Evolutionary conservation across 2,329 filamentous ascomycete genomes (phyloP), one percentile per base, ranked within the genome.

Genomic region (Verticillium klebahnii): DNA sequence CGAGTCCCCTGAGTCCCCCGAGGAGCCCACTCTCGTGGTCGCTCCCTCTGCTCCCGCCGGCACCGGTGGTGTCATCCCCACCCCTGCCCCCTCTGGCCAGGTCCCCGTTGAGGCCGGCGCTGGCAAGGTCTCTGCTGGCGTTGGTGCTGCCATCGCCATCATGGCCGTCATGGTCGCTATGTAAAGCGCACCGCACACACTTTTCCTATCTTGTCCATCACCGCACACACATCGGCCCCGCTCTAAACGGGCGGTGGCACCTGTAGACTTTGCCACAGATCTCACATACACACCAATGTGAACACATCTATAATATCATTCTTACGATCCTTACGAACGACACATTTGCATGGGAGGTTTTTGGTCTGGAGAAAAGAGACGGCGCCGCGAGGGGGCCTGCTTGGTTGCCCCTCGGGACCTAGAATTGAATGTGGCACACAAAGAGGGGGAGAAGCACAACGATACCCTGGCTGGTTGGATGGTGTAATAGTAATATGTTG

Each of bases 241-340:
- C 50, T 52, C 50, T 59, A 57, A 63, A 57, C 57, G 59, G 23
- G 62, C 40, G 40, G 40, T 50, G 19, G 40, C 40, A 50, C 40
- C 40, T 50, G 40, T 50, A 50, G 40, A 50, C 40, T 50, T 50
- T 50, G 40, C 19, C 40, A 50, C 40, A 54, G 64, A 58, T 61
- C 65, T 61, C 62, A 63, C 60, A 60, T 57, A 59, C 62, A 68
- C 64, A 67, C 68, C 65, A 64, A 67, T 69, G 67, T 65, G 62
- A 60, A 64, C 52, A 65, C 61, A 65, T 64, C 62, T 68, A 61
- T 62, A 65, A 69, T 82, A 75, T 73, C 73, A 77, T 84, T 83
- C 80, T 82, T 79, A 84, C 82, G 81, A 83, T 85, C 82, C 80
- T 84, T 83, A 82, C 77, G 78, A 82, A 76, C 72, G 72, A 70